Evolutionary conservation across 164 flowering plant species (phyloP), one percentile per base, ranked within the genome.

Genomic region (Umbilicus rupestris): DNA sequence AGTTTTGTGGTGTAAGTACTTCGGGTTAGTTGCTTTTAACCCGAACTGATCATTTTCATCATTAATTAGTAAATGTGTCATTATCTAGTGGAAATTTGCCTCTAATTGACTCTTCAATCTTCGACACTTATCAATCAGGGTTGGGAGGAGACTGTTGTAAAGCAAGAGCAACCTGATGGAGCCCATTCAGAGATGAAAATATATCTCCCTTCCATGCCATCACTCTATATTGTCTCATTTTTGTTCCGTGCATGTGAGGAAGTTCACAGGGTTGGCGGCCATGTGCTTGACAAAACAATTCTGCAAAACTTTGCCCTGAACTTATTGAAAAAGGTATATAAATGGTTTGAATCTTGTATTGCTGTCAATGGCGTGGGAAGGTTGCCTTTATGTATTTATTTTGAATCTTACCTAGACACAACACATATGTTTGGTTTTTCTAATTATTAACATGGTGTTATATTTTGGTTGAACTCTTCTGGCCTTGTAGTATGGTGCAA

Each of bases 131-230:
- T 65, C 71, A 39, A 30, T 14, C 80, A 88, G 99, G 96, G 99
- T 44, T 95, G 99, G 99, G 97, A 95, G 77, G 96, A 91, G 81
- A 86, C 80, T 24, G 82, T 85, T 7, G 79, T 92, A 47, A 87
- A 87, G 79, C 95, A 89, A 78, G 97, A 84, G 58, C 85, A 82
- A 67, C 67, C 89, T 64, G 78, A 65, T 67, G 94, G 83, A 45
- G 71, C 68, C 64, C 78, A 76, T 39, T 74, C 86, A 59, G 99
- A 95, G 76, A 78, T 95, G 85, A 88, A 82, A 75, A 85, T 95
- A 52, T 81, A 82, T n/a, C 97, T 95, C 63, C 99, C 99, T 69
- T 92, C 87, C 55, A 76, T 90, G 84, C 99, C 99, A 69, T 95
- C 99, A 58, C 80, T 88, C 22, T 92, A 95, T 66, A 62, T 95